Conservation (phyloP, 768 basidiomycete genomes). For the Tulasnella sp. region DNA sequence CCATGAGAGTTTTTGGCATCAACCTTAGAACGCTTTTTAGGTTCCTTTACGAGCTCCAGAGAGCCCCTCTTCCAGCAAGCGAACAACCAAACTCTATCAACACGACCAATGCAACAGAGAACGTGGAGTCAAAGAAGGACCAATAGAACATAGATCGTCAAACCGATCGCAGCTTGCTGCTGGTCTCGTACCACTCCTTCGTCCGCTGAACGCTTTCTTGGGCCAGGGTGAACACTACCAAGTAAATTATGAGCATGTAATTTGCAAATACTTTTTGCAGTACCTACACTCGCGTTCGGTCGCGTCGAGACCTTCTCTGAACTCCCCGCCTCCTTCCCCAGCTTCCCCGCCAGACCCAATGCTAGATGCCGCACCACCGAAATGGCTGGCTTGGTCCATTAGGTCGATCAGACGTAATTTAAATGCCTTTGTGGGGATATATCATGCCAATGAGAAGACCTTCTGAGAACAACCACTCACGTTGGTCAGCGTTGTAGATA, state of each 20-base stretch:
- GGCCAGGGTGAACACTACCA: constrained; percentile 80
- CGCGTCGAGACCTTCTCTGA: constrained; percentile 90
- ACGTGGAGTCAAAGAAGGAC: constrained; percentile 41
- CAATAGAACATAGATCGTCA: constrained; percentile 32
- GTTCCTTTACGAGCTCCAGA: constrained; percentile 68
- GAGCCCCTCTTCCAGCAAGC: constrained; percentile 40
- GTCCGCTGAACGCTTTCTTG: constrained; percentile 78
- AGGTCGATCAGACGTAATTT: constrained; percentile 74
- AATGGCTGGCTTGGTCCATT: constrained; percentile 87
- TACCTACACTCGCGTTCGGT: constrained; percentile 89
- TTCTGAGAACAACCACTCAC: constrained; percentile 45
- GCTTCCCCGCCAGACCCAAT: constrained; percentile 59
- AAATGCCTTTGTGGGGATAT: constrained; percentile 62
- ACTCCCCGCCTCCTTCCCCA: constrained; percentile 63
- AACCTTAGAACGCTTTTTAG: constrained; percentile 45
- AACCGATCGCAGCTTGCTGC: constrained; percentile 49
- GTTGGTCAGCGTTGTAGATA: constrained; percentile 71
- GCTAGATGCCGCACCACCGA: constrained; percentile 53
- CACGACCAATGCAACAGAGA: constrained; percentile 37
- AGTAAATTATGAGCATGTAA: neutral
- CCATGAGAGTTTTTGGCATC: constrained; percentile 27
- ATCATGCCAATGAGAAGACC: neutral
- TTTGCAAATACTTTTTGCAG: neutral
- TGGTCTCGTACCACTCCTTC: constrained; percentile 84
- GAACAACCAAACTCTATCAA: constrained; percentile 33